Percentiles rank a stretch among this genome's conserved stretches.
These are phyloP conservation scores for Cercospora sesami DNA, from an alignment of 2,329 filamentous ascomycete genomes.

Conservation along the genomic window DNA sequence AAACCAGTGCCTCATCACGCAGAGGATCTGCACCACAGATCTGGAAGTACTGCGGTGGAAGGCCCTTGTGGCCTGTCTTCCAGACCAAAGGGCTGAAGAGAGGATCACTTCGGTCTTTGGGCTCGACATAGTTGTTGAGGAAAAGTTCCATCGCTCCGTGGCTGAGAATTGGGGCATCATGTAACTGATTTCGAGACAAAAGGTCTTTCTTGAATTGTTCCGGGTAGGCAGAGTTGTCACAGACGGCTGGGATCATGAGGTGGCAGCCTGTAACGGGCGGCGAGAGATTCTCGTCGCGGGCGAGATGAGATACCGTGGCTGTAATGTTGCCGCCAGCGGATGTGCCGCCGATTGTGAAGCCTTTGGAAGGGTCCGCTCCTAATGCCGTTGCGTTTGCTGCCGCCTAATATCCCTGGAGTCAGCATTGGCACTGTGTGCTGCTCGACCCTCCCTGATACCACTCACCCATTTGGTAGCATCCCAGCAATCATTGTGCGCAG, in stretches of 20 bases:
- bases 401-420: constrained; percentile 37
- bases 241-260: constrained; percentile 50
- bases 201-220: constrained; percentile 44
- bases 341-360: constrained; percentile 54
- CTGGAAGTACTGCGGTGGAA: constrained; percentile 51
- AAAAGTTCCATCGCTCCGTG: constrained; percentile 30
- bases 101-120: constrained; percentile 34
- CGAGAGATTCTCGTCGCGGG: constrained; percentile 44
- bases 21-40: constrained; percentile 52
- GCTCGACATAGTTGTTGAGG: constrained; percentile 23
- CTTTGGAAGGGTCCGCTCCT: constrained; percentile 45
- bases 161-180: constrained; percentile 31
- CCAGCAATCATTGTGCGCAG: constrained; percentile 51
- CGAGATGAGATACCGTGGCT: constrained; percentile 48
- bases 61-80: constrained; percentile 39
- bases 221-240: constrained; percentile 45
- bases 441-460: neutral
- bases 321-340: constrained; percentile 56
- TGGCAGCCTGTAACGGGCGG: constrained; percentile 50
- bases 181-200: constrained; percentile 40
- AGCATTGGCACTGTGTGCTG: neutral
- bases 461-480: constrained; percentile 49
- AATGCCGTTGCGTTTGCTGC: constrained; percentile 36
- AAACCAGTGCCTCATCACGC: constrained; percentile 52
- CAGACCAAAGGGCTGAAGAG: constrained; percentile 36